Conservation (phyloP, 2,329 filamentous ascomycete genomes). For the Aureobasidium sp. region DNA sequence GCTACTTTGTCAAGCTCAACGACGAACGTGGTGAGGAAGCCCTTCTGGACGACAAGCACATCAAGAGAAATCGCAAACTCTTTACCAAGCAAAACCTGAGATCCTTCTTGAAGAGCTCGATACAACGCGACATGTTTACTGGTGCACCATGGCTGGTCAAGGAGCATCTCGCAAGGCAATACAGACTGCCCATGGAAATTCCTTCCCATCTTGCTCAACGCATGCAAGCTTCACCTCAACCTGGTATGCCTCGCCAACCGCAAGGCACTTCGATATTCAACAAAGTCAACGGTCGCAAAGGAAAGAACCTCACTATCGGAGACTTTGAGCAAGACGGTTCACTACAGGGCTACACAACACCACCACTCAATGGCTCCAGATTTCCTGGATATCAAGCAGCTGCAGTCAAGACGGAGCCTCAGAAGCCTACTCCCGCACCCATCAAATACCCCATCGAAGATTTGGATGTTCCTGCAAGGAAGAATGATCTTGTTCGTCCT, state of each 20-base stretch:
- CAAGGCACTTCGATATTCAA: slow-evolving; percentile 12
- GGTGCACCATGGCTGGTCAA: slow-evolving; percentile 97
- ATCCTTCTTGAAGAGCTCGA: slow-evolving; percentile 89
- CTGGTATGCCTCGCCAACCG: slow-evolving; percentile 17
- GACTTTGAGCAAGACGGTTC: slow-evolving; percentile 9
- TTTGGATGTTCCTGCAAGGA: slow-evolving; percentile 64
- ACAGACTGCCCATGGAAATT: slow-evolving; percentile 79
- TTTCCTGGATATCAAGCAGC: slow-evolving; percentile 5
- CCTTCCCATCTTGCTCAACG: slow-evolving; percentile 77
- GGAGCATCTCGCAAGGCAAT: slow-evolving; percentile 70
- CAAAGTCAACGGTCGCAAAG: slow-evolving; percentile 14
- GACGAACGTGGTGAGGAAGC: slow-evolving; percentile 60
- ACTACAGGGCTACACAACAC: not conserved
- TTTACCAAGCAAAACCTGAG: slow-evolving; percentile 93
- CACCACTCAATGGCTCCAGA: slow-evolving; percentile 3
- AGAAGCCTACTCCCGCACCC: slow-evolving; percentile 55
- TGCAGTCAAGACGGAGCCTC: slow-evolving; percentile 3
- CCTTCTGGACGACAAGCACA: slow-evolving; percentile 70
- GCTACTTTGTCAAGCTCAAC: slow-evolving; percentile 72
- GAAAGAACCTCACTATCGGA: slow-evolving; percentile 12
- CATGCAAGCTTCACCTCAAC: slow-evolving; percentile 57
- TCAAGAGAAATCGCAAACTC: slow-evolving; percentile 77
- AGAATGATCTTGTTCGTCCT: slow-evolving; percentile 59
- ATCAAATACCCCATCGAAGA: slow-evolving; percentile 97
- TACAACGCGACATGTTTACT: slow-evolving; percentile 85